These are phyloP conservation scores for Rostrohypoxylon terebratum DNA, from an alignment of 495 filamentous ascomycete genomes.

Conservation along the genomic window DNA sequence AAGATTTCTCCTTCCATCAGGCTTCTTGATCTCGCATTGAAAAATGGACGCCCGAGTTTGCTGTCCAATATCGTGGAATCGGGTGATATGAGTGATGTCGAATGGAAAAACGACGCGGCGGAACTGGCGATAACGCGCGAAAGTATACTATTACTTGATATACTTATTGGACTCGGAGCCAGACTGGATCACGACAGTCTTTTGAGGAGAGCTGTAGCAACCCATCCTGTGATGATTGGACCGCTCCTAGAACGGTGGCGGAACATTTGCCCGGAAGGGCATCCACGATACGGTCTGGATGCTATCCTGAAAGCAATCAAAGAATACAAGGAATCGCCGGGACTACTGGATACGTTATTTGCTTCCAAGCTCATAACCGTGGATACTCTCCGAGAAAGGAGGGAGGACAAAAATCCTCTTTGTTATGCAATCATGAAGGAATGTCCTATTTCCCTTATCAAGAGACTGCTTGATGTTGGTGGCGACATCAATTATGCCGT, in stretches of 20 bases:
- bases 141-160: background rate
- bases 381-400: background rate
- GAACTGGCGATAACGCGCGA: too few relatives aligned
- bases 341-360: constrained; percentile 11
- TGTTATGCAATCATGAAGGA: background rate
- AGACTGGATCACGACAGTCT: background rate
- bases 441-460: background rate
- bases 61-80: too few relatives aligned
- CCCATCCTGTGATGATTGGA: constrained; percentile 3
- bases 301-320: background rate
- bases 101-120: too few relatives aligned
- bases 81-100: too few relatives aligned
- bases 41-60: too few relatives aligned
- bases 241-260: constrained; percentile 6
- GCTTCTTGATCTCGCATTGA: background rate
- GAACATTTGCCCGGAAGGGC: background rate
- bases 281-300: background rate
- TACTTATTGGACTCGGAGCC: constrained; percentile 3
- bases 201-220: background rate
- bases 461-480: background rate
- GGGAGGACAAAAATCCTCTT: background rate
- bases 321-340: background rate
- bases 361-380: background rate
- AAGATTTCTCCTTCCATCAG: background rate
- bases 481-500: background rate